Evolutionary conservation across 148 eudicot species (phyloP).

Genomic region (Cornus florida): DNA sequence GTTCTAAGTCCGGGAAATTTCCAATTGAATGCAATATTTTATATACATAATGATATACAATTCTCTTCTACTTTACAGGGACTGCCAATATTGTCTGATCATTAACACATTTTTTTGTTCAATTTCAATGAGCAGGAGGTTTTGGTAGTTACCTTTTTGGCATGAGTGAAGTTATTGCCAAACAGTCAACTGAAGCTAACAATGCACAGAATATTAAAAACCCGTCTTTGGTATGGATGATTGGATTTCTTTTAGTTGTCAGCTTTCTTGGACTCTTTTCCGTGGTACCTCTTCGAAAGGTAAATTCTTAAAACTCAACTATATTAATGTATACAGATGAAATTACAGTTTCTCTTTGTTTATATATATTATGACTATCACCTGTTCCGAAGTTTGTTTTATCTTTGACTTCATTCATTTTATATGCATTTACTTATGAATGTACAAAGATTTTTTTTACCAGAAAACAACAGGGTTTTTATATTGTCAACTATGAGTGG

Average conservation of each 20-base stretch:
- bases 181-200: constrained; percentile 42
- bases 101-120: not conserved
- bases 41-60: not conserved
- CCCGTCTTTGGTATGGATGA: constrained; percentile 67
- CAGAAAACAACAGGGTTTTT: not conserved
- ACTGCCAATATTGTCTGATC: not conserved
- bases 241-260: constrained; percentile 80
- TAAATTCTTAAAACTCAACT: constrained; percentile 14
- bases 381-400: not conserved
- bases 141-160: constrained; percentile 85
- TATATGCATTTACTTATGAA: not conserved
- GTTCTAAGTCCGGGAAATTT: not conserved
- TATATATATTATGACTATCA: not conserved
- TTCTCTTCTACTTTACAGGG: not conserved
- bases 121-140: constrained; percentile 62
- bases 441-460: too few species aligned
- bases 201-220: constrained; percentile 48
- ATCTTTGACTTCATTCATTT: not conserved
- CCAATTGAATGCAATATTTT: not conserved
- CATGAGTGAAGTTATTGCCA: constrained; percentile 71
- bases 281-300: constrained; percentile 88
- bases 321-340: too few species aligned
- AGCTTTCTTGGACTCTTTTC: constrained; percentile 87
- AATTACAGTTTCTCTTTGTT: not conserved
- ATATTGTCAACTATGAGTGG: not conserved